These are phyloP conservation scores for Eucalyptus sideroxylon DNA, from an alignment of 345 rosid species.

Conservation along the genomic window DNA sequence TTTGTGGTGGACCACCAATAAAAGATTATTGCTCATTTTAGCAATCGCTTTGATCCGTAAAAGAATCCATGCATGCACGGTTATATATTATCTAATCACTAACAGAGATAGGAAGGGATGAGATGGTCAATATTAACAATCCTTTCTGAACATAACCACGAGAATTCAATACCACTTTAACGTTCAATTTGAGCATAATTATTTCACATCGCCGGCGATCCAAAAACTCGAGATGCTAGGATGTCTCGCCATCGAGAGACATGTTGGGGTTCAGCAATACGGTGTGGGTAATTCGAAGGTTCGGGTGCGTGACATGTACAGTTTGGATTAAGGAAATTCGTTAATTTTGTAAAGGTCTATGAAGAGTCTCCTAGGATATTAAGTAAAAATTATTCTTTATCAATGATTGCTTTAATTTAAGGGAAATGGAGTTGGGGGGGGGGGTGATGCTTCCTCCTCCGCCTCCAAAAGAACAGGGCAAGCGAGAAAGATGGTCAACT, in stretches of 20 bases:
- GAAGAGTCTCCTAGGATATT: background rate
- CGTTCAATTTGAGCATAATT: background rate
- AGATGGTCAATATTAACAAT: background rate
- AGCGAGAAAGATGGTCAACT: background rate
- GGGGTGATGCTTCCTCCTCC: background rate
- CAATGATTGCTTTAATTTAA: background rate
- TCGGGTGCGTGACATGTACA: rapidly evolving
- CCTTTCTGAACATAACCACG: background rate
- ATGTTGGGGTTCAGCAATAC: background rate
- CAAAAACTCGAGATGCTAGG: background rate
- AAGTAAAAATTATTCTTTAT: background rate
- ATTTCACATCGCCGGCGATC: background rate
- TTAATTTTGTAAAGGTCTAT: background rate
- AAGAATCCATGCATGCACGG: background rate
- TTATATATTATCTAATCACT: background rate
- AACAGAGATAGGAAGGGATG: rapidly evolving
- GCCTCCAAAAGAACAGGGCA: background rate
- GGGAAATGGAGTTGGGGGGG: background rate
- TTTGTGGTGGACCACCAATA: background rate
- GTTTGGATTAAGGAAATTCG: background rate
- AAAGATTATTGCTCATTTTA: background rate
- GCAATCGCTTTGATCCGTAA: background rate
- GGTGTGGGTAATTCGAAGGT: background rate
- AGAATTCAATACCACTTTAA: background rate
- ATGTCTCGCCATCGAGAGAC: background rate